Percentiles rank a stretch among this genome's conserved stretches.
These are phyloP conservation scores for Paecilomyces sp. DNA, from an alignment of 2,329 filamentous ascomycete species.

Conservation along the genomic window DNA sequence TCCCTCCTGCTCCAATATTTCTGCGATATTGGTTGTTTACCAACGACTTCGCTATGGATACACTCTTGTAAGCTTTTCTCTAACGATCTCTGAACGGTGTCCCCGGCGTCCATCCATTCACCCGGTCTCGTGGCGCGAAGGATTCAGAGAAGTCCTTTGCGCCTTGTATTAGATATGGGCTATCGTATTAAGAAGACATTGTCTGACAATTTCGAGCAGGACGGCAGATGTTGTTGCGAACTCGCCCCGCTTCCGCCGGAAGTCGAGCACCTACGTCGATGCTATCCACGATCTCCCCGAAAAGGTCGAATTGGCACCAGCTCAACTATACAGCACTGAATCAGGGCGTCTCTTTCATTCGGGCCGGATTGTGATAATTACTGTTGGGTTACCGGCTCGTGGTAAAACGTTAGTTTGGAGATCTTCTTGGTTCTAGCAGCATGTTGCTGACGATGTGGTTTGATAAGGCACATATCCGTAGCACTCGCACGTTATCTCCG, in stretches of 20 bases:
- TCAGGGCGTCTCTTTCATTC: constrained; percentile 95
- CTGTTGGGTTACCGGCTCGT: constrained; percentile 87
- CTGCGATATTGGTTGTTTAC: constrained; percentile 4
- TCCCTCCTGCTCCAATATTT: background rate
- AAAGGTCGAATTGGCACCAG: constrained; percentile 78
- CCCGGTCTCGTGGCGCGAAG: background rate
- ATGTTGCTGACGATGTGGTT: constrained; percentile 3
- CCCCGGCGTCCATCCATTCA: background rate
- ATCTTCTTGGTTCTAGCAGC: constrained; percentile 1
- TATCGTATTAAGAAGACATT: background rate
- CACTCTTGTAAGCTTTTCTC: constrained; percentile 35
- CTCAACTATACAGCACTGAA: constrained; percentile 97
- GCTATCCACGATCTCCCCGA: constrained; percentile 90
- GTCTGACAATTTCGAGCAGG: constrained; percentile 40
- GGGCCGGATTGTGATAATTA: constrained; percentile 92
- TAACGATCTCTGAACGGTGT: background rate
- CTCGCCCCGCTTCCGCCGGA: constrained; percentile 80
- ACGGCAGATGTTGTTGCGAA: constrained; percentile 90
- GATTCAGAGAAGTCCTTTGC: background rate
- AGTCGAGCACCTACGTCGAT: constrained; percentile 94
- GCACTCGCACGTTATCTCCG: constrained; percentile 89
- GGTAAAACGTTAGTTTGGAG: constrained; percentile 71
- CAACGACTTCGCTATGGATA: constrained; percentile 45
- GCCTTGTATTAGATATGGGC: background rate
- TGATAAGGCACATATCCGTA: constrained; percentile 76